These are phyloP conservation scores for Nannizzia gypsea DNA, from an alignment of 2,329 filamentous ascomycete species.

Conservation along the genomic window DNA sequence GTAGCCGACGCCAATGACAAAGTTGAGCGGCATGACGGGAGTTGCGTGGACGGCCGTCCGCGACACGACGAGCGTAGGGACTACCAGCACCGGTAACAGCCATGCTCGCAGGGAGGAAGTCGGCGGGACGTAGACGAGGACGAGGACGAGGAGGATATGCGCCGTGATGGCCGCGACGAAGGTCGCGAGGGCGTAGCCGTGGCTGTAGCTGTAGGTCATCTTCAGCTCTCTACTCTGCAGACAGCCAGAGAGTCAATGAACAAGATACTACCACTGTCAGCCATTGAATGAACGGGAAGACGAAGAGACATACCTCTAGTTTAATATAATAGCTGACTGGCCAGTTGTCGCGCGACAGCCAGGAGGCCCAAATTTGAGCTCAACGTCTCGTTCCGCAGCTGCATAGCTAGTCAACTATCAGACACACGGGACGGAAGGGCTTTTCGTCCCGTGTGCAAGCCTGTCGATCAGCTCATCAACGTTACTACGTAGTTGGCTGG, in stretches of 20 bases:
- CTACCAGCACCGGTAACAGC: constrained; percentile 3
- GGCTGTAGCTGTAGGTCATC: neutral
- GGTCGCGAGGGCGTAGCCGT: neutral
- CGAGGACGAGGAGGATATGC: constrained; percentile 1
- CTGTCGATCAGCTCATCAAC: too few relatives aligned
- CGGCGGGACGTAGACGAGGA: constrained; percentile 4
- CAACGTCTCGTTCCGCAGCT: too few relatives aligned
- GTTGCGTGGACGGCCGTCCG: constrained; percentile 6
- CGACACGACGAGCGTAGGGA: neutral
- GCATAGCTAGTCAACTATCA: too few relatives aligned
- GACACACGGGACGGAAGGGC: too few relatives aligned
- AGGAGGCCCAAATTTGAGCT: too few relatives aligned
- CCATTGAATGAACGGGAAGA: too few relatives aligned
- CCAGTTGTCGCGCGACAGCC: too few relatives aligned
- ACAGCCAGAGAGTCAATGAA: neutral
- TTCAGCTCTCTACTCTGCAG: neutral
- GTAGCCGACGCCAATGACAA: constrained; percentile 3
- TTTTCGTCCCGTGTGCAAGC: too few relatives aligned
- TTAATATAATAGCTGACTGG: too few relatives aligned
- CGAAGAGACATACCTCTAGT: too few relatives aligned
- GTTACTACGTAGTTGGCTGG: too few relatives aligned
- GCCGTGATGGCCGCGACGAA: neutral
- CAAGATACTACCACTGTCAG: neutral
- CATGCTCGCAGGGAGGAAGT: constrained; percentile 7
- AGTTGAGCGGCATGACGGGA: neutral